Conservation (phyloP, 148 eudicot genomes). For the Silene conica region DNA sequence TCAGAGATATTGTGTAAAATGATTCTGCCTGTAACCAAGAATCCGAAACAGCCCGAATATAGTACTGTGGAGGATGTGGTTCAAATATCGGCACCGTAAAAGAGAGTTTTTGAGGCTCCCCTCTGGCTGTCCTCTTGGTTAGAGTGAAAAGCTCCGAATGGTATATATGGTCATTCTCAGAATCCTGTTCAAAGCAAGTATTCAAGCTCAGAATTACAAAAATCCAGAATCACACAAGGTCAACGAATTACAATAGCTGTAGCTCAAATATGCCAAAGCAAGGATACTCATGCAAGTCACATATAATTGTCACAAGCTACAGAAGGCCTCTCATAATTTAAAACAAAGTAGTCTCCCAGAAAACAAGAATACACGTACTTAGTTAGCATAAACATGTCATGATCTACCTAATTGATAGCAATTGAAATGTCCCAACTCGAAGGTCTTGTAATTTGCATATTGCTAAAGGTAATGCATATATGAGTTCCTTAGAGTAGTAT, state of each 20-base stretch:
- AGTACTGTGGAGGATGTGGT: conserved; percentile 98
- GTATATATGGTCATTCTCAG: conserved; percentile 96
- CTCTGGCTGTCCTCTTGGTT: conserved; percentile 75
- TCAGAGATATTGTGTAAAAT: conserved; percentile 75
- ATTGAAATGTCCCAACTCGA: neutral
- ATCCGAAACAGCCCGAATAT: conserved; percentile 92
- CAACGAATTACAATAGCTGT: neutral
- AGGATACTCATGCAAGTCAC: neutral
- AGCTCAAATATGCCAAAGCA: conserved; percentile 1
- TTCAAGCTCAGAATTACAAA: conserved; percentile 11
- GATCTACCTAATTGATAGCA: neutral
- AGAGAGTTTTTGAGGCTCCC: conserved; percentile 86
- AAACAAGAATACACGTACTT: neutral
- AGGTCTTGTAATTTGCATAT: neutral
- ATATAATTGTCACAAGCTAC: neutral
- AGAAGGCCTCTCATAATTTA: neutral
- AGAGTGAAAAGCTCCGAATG: conserved; percentile 91
- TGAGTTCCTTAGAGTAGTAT: too few species aligned
- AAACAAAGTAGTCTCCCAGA: neutral
- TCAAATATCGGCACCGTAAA: conserved; percentile 97
- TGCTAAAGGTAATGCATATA: neutral
- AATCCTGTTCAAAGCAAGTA: conserved; percentile 46
- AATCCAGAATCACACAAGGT: neutral
- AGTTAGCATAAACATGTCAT: neutral
- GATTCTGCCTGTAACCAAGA: conserved; percentile 96